These are phyloP conservation scores for Malus orientalis DNA, from an alignment of 306 rosid species.

Conservation along the genomic window DNA sequence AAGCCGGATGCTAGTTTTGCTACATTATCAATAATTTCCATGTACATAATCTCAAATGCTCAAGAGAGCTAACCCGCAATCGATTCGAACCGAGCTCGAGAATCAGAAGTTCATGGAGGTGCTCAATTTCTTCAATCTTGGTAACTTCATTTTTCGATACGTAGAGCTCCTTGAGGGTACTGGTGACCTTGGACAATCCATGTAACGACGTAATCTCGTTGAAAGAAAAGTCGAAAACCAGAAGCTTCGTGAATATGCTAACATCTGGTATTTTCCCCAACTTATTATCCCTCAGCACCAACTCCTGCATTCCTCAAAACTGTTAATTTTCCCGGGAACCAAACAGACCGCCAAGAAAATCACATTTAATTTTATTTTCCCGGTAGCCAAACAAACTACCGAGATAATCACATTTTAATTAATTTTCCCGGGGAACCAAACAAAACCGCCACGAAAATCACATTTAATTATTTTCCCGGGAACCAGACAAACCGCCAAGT, in stretches of 20 bases:
- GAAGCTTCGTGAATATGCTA: slow-evolving; percentile 55
- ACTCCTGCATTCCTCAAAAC: slow-evolving; percentile 37
- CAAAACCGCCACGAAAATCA: no score
- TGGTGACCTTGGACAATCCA: slow-evolving; percentile 53
- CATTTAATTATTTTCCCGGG: neutral
- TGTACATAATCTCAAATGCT: neutral
- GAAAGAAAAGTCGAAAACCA: slow-evolving; percentile 78
- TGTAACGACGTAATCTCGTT: slow-evolving; percentile 64
- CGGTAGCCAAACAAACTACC: neutral
- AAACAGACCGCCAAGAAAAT: neutral
- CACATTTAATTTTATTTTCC: neutral
- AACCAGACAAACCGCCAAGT: neutral
- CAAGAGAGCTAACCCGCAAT: slow-evolving; percentile 56
- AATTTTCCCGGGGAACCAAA: neutral
- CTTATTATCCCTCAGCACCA: slow-evolving; percentile 79
- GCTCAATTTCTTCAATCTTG: slow-evolving; percentile 78
- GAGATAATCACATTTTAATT: neutral
- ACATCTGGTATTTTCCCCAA: slow-evolving; percentile 61
- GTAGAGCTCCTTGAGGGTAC: slow-evolving; percentile 69
- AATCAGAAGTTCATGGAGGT: slow-evolving; percentile 57
- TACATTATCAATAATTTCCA: neutral
- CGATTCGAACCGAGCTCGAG: slow-evolving; percentile 91
- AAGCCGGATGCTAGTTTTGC: neutral
- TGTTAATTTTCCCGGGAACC: neutral
- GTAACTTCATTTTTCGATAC: slow-evolving; percentile 79